Conservation (phyloP, 345 rosid genomes). For the Acer campestre region DNA sequence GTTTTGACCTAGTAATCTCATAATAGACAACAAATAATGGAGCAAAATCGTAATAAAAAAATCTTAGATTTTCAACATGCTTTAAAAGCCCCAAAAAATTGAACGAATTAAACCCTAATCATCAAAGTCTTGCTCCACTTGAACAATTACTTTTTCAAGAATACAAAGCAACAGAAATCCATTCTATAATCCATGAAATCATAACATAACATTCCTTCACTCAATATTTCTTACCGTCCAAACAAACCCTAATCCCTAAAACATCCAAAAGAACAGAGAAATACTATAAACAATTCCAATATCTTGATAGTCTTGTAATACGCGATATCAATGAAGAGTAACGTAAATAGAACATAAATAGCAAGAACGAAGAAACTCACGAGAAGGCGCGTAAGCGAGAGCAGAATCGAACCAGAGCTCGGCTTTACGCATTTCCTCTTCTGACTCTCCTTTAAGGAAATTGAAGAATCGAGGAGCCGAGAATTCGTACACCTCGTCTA, state of each 20-base stretch:
- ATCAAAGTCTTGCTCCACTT: not conserved
- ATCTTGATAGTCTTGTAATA: not conserved
- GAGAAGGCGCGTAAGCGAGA: conserved; percentile 85
- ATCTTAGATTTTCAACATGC: not conserved
- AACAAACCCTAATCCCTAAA: conserved; percentile 8
- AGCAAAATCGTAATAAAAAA: not conserved
- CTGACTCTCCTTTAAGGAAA: conserved; percentile 68
- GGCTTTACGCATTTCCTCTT: conserved; percentile 61
- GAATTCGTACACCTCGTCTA: conserved; percentile 82
- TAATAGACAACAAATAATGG: not conserved
- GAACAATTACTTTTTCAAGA: not conserved
- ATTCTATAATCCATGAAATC: not conserved
- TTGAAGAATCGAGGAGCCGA: conserved; percentile 91
- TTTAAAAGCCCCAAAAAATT: not conserved
- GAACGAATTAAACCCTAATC: not conserved
- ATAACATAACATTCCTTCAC: not conserved
- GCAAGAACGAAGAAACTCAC: conserved; percentile 45
- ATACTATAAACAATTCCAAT: not conserved
- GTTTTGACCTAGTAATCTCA: not conserved
- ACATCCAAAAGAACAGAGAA: not conserved
- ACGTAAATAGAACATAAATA: not conserved
- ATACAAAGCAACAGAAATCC: not conserved
- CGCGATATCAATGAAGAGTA: not conserved
- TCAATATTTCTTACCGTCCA: not conserved
- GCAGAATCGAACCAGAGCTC: conserved; percentile 90